Evolutionary conservation across 2,329 filamentous ascomycete species (phyloP).

Genomic region (Cryphonectria carpinicola): DNA sequence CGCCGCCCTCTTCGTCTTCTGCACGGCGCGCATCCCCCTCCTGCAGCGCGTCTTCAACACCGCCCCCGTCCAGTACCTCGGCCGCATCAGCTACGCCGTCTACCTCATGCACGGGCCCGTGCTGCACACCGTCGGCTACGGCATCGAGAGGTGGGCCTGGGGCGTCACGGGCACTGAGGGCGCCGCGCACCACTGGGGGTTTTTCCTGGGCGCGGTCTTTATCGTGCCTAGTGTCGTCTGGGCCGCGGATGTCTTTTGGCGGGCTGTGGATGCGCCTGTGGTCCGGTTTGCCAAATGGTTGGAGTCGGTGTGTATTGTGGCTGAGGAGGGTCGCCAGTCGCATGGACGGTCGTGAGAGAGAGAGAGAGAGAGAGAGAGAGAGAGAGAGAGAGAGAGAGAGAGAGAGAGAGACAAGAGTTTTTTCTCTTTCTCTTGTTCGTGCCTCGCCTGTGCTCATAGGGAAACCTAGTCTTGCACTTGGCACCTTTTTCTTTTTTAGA

Average conservation of each 20-base stretch:
- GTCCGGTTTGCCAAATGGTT: conserved; percentile 62
- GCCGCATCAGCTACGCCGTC: conserved; percentile 62
- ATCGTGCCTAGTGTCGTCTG: conserved; percentile 57
- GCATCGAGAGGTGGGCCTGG: conserved; percentile 54
- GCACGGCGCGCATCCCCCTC: conserved; percentile 49
- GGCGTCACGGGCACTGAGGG: conserved; percentile 52
- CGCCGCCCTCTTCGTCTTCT: conserved; percentile 55
- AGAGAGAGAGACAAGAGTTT: not conserved
- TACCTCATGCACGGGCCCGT: conserved; percentile 65
- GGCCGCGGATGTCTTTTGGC: conserved; percentile 60
- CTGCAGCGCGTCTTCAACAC: conserved; percentile 58
- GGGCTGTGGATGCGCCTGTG: conserved; percentile 57
- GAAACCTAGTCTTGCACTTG: not conserved
- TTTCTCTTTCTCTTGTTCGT: too few species aligned
- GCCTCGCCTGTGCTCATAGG: not conserved
- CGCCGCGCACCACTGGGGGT: conserved; percentile 50
- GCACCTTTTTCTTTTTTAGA: too few species aligned
- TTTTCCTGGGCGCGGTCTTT: conserved; percentile 50
- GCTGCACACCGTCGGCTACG: conserved; percentile 57
- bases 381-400: not conserved
- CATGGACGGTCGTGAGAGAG: not conserved
- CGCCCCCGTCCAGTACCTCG: conserved; percentile 58
- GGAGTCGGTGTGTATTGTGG: conserved; percentile 47
- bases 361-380: not conserved
- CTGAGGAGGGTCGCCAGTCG: conserved; percentile 8